Evolutionary conservation across 2,329 filamentous ascomycete species (phyloP), one percentile per base, ranked within the genome.

Genomic region (Fusarium incarnatum): DNA sequence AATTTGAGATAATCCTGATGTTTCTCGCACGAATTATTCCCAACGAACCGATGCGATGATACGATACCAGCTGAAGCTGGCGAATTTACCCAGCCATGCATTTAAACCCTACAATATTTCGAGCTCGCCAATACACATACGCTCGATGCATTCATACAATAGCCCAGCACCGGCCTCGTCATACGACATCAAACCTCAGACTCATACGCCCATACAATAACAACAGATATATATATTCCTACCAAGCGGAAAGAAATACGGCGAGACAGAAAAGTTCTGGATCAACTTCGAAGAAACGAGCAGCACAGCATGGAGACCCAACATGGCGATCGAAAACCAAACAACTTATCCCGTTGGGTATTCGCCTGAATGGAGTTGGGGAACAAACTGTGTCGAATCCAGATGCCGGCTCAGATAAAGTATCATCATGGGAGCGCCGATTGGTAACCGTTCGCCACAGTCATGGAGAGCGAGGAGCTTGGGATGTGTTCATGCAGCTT

Each of bases 61-160:
- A 60, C 64, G 30, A 67, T 56, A 55, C 49, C 54, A 47, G 59
- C 56, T 56, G 56, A 64, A 58, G 63, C 73, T 64, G 55, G 65
- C 62, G 52, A 70, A 70, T 56, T 48, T 58, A 66, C 53, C 71
- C 59, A 72, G 77, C 73, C 60, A 80, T 80, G 78, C 75, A 73
- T 76, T 73, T 67, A 73, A 67, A 68, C 45, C 58, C 58, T 60
- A 58, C 69, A 59, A 49, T 60, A 49, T 45, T 58, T 54, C 71
- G 59, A 76, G 23, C 65, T 30, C 49, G 46, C 15, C 56, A 60
- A 42, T 27, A 60, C 60, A 50, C 62, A 60, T 62, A 37, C 60
- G 28, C 44, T 50, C 47, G 50, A 53, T 56, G 44, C 44, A 49
- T 53, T 52, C 58, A 25, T 47, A 54, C 61, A 41, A 53, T 41